Base-by-base conservation (phyloP, 2,329 filamentous ascomycete genomes). In the Colletotrichum sp. region DNA sequence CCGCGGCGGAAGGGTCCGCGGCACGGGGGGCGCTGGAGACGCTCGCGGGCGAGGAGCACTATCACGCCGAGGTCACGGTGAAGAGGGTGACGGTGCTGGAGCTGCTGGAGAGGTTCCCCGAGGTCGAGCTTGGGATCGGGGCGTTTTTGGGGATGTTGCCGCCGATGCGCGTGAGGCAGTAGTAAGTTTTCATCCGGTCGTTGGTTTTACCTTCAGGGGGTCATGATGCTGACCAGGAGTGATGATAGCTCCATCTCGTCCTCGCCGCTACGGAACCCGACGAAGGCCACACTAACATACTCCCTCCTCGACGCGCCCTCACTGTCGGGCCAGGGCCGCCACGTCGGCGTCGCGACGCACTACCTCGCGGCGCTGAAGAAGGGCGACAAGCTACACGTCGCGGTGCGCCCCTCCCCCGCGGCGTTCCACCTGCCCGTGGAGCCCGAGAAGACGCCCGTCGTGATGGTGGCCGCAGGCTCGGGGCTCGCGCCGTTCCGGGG, bases 131-230 rank as follows among this genome's bases (percentile, higher is more conserved):
- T 0, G 85, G 91, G 0, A 85, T 94, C 24, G 86, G 86, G 4
- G 83, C 88, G 12, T 94, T 92, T 81, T 83, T 94, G 9, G 84
- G 87, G 16, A 90, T 93, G 84, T 87, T 93, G 2, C 91, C 91
- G 1, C 90, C 92, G 0, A 92, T 95, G 88, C 78, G 82, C 4
- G 76, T 80, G 3, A 78, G 83, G 1, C 82, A 84, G 71, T 85
- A 84, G 74, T 78, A 70, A 69, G 76, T 73, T 8, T 13, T 16
- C 15, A 12, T 12, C 34, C 21, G 3, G 27, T 21, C 8, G 18
- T 27, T 21, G 1, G 18, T 21, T 12, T 21, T 12, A 47, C 1
- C 18, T 7, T 47, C 3, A n/a, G 38, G 18, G 3, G 18, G 9
- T 13, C 5, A 47, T n/a, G 6, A 9, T 43, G 21, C 64, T 58